Conservation (phyloP, 2,329 filamentous ascomycete genomes). For the Penicillium decumbens region DNA sequence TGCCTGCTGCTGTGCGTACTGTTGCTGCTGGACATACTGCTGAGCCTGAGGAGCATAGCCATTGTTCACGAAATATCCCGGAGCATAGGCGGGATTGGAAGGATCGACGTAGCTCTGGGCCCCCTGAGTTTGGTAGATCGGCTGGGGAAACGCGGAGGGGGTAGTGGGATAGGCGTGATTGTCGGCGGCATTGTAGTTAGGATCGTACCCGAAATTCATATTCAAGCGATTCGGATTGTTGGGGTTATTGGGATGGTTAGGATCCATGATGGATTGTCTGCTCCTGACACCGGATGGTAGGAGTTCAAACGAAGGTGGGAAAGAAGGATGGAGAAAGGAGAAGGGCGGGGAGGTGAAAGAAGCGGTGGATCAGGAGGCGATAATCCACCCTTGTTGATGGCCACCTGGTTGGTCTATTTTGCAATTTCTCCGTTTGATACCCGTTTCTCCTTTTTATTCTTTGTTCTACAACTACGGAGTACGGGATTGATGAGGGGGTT, state of each 20-base stretch:
- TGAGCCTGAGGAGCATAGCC: constrained; percentile 53
- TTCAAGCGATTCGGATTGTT: constrained; percentile 56
- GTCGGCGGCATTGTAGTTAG: constrained; percentile 58
- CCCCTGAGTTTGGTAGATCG: constrained; percentile 62
- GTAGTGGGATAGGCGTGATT: constrained; percentile 78
- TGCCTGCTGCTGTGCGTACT: constrained; percentile 48
- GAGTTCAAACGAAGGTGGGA: constrained; percentile 13
- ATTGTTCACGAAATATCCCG: constrained; percentile 60
- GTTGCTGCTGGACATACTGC: constrained; percentile 36
- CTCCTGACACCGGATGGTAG: constrained; percentile 19
- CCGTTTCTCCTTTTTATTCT: not conserved
- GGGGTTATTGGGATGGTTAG: constrained; percentile 30
- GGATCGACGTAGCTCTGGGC: constrained; percentile 58
- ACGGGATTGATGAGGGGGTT: not conserved
- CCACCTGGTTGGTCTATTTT: not conserved
- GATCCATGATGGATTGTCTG: constrained; percentile 54
- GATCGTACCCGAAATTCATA: constrained; percentile 52
- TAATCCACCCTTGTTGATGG: constrained; percentile 9
- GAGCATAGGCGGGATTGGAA: constrained; percentile 40
- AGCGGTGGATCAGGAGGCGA: constrained; percentile 30
- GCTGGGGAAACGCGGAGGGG: constrained; percentile 93
- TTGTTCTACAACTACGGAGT: not conserved
- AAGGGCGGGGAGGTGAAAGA: constrained; percentile 21
- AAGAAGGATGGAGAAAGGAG: constrained; percentile 14
- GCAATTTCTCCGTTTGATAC: no score